phyloP scores from a whole-genome alignment of 495 filamentous ascomycete species.

The Viridothelium virens region DNA sequence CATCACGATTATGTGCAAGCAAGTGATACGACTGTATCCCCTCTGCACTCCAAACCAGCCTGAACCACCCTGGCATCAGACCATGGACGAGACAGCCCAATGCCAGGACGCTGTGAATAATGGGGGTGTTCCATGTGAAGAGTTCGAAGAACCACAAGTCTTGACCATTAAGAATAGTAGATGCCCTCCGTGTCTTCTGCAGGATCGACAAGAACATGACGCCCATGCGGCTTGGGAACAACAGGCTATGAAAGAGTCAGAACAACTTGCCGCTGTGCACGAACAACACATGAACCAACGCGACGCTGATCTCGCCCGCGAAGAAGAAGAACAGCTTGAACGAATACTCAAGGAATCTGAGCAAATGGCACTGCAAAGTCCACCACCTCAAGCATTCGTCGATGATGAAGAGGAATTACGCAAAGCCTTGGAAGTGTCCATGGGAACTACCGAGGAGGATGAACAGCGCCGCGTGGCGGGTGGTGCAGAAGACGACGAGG shows the following conservation, averaged over 20 bases:
- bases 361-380: neutral
- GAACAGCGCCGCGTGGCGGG: neutral
- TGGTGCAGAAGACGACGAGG: neutral
- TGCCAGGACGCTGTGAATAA: constrained; percentile 5
- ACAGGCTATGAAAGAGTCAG: constrained; percentile 1
- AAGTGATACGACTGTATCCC: neutral
- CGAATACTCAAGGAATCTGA: neutral
- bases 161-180: constrained; percentile 2
- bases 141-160: neutral
- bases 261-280: neutral
- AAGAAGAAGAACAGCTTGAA: neutral
- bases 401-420: constrained; percentile 4
- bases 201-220: constrained; percentile 5
- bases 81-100: constrained; percentile 1
- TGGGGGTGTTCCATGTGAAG: neutral
- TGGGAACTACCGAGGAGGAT: neutral
- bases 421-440: neutral
- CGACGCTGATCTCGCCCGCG: neutral
- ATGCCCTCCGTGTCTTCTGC: constrained; percentile 6
- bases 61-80: neutral
- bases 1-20: neutral
- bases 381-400: neutral
- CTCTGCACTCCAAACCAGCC: neutral
- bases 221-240: neutral
- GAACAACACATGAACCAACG: neutral